Evolutionary conservation across 2,329 filamentous ascomycete genomes (phyloP), one percentile per base, ranked within the genome.

Genomic region (Metarhizium album): DNA sequence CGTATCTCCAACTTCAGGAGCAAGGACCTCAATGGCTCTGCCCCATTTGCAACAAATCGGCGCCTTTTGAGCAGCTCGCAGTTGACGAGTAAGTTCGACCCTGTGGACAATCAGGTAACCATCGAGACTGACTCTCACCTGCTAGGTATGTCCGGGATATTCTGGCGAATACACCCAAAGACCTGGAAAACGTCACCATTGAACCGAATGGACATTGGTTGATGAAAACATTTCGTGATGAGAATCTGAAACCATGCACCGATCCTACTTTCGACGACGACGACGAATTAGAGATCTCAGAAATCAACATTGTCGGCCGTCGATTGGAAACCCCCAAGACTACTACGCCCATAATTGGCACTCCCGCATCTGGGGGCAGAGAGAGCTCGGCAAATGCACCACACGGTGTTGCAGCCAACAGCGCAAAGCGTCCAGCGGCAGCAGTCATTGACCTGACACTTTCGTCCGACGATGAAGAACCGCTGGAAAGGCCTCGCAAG

Each of bases 1-100:
- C 89, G 2, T 98, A 96, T 64, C 75, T 98, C 20, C 88, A 95
- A 60, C 71, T 98, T 27, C 91, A 97, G 64, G 90, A 97, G 64
- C 93, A 98, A 71, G 91, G 89, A 0, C 93, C 93, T 0, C 94
- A 93, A 18, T 98, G 93, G 93, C 76, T 83, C n/a, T 98, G 93
- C 61, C 93, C 93, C 0, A 84, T 96, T 22, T 98, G 93, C 72
- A 91, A 85, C 67, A 94, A 90, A 62, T 70, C 80, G 0, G 84
- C 90, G 2, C 81, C 83, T 0, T 98, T 88, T 65, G 86, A 91
- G 47, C 83, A 80, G 46, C 71, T 98, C 23, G 89, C 88, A 11
- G 82, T 97, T 29, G 93, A 98, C 59, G 86, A 93, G 80, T 93
- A 74, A 68, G 82, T 70, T 31, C 2, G 24, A 43, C 7, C 11